Percentiles rank a stretch among this genome's conserved stretches.
These are phyloP conservation scores for Microbotryum violaceum DNA, from an alignment of 1,284 basidiomycete species.

Conservation along the genomic window DNA sequence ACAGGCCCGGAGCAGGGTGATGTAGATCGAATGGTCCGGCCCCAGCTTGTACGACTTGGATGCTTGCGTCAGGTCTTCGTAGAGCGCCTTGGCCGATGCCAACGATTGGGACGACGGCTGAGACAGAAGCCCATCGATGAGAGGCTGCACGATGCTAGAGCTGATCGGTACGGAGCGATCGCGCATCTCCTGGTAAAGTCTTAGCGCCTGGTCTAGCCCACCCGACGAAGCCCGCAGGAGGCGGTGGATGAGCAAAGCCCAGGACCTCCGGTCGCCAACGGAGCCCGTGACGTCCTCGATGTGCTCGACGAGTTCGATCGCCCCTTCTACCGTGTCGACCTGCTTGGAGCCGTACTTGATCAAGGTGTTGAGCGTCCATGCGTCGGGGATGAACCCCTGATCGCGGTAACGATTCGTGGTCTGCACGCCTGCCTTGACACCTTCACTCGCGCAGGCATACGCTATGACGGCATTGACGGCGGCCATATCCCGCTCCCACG, in stretches of 20 bases:
- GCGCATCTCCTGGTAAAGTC: conserved; percentile 19
- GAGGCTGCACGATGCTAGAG: conserved; percentile 26
- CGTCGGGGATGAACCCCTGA: conserved; percentile 7
- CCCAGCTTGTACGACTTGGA: conserved; percentile 9
- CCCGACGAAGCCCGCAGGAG: background rate
- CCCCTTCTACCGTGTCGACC: conserved; percentile 7
- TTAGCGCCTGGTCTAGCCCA: conserved; percentile 13
- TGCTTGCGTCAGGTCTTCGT: conserved; percentile 26
- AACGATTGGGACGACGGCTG: conserved; percentile 5
- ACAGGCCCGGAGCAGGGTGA: conserved; percentile 21
- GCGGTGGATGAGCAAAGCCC: conserved; percentile 12
- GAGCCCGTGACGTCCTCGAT: conserved; percentile 12
- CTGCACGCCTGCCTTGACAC: conserved; percentile 5
- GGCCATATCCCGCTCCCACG: conserved; percentile 5
- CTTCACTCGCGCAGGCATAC: conserved; percentile 11
- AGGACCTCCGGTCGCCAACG: conserved; percentile 11
- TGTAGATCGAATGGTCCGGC: conserved; percentile 22
- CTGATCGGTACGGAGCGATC: conserved; percentile 21
- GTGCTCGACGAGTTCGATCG: conserved; percentile 11
- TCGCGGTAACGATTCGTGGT: conserved; percentile 5
- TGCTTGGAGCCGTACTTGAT: conserved; percentile 3
- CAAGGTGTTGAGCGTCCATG: conserved; percentile 20
- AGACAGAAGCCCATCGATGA: conserved; percentile 15
- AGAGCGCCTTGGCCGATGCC: conserved; percentile 13
- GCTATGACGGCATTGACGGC: conserved; percentile 22